phyloP scores from a whole-genome alignment of 768 basidiomycete genomes.

The Boletus rex-veris region DNA sequence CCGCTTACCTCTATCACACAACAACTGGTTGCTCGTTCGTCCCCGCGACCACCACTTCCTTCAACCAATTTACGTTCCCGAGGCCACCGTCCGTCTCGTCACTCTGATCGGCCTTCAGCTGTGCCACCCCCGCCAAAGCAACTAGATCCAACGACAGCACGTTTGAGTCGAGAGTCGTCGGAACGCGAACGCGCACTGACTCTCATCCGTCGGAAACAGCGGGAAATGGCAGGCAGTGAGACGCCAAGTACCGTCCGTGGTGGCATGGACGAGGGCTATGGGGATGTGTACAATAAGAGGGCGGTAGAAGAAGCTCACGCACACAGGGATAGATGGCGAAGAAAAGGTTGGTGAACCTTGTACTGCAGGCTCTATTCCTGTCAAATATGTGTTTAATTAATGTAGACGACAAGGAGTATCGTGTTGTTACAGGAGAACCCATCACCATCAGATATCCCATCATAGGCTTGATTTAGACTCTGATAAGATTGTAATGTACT shows the following conservation, averaged over 20 bases:
- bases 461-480: background rate
- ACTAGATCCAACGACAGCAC: slow-evolving; percentile 47
- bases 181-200: slow-evolving; percentile 75
- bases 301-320: slow-evolving; percentile 71
- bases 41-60: slow-evolving; percentile 12
- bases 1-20: slow-evolving; percentile 73
- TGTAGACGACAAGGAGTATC: no score
- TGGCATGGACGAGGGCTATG: slow-evolving; percentile 48
- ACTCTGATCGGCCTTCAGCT: slow-evolving; percentile 4
- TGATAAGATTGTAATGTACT: no score
- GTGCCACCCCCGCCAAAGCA: slow-evolving; percentile 20
- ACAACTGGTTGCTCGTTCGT: slow-evolving; percentile 47
- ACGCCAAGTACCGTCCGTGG: slow-evolving; percentile 70
- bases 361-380: background rate
- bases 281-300: slow-evolving; percentile 64
- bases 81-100: slow-evolving; percentile 14
- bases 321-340: slow-evolving; percentile 41
- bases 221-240: slow-evolving; percentile 58
- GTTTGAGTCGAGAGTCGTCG: slow-evolving; percentile 67
- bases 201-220: slow-evolving; percentile 62
- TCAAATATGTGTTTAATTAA: no score
- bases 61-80: slow-evolving; percentile 14
- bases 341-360: slow-evolving; percentile 25
- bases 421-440: no score
- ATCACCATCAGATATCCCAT: no score